These are phyloP conservation scores for Rhodotorula sp. DNA, from an alignment of 1,284 basidiomycete species.

Conservation along the genomic window DNA sequence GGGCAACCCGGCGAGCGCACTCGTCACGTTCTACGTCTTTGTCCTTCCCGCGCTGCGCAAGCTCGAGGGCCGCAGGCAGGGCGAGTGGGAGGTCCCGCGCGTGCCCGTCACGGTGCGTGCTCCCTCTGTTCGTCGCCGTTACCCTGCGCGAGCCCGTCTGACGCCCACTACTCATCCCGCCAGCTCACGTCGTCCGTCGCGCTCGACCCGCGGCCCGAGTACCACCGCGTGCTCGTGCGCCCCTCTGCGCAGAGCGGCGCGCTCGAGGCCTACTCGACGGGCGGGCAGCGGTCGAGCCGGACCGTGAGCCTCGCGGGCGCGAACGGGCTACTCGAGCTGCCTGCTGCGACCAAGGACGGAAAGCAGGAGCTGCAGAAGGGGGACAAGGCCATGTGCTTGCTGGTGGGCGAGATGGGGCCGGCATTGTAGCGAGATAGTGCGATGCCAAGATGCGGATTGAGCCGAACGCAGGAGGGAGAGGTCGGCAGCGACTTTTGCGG, in stretches of 20 bases:
- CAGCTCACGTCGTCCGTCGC: constrained; percentile 64
- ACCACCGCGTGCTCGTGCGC: constrained; percentile 71
- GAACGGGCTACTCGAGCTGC: constrained; percentile 73
- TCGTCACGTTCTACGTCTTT: constrained; percentile 85
- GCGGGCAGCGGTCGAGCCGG: constrained; percentile 78
- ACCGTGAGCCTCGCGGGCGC: constrained; percentile 74
- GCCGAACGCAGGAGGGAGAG: not conserved
- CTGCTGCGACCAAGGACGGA: constrained; percentile 54
- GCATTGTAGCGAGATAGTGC: not conserved
- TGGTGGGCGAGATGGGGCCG: constrained; percentile 65
- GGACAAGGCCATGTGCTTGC: constrained; percentile 60
- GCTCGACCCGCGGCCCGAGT: constrained; percentile 74
- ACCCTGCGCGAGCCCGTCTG: not conserved
- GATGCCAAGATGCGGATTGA: not conserved
- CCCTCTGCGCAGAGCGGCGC: constrained; percentile 36
- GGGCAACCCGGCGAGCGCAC: constrained; percentile 82
- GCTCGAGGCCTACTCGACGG: constrained; percentile 72
- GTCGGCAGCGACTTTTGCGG: too few relatives aligned
- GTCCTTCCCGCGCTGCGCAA: constrained; percentile 75
- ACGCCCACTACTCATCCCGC: not conserved
- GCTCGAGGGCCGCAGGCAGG: constrained; percentile 66
- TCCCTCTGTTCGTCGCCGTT: not conserved
- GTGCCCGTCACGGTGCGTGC: constrained; percentile 65
- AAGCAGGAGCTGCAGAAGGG: constrained; percentile 57
- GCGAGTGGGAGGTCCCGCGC: constrained; percentile 63